Base-by-base conservation (phyloP, 345 rosid species). In the Theobroma cacao region DNA sequence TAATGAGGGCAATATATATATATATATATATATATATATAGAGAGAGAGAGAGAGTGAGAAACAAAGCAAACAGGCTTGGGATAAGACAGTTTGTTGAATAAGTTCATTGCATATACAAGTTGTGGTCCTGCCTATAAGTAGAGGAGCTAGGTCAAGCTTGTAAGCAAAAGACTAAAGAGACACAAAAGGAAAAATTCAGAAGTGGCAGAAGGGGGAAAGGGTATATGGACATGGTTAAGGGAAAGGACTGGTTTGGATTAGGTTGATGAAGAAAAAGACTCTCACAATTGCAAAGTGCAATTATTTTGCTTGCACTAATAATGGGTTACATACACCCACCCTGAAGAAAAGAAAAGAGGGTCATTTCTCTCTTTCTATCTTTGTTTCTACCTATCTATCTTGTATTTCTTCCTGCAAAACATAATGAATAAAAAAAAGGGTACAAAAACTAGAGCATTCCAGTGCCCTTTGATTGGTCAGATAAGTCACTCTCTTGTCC, bases 391-490 rank as follows among this genome's bases (percentile, higher is more conserved):
- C 17, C 22, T 12, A 43, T 10, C 71, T 22, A 20, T 48, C 18
- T 5, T 2, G 8, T 63, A 33, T 40, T 13, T 66, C 20, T 24
- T n/a, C 11, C 4, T 6, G 52, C 34, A 24, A 41, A 34, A 6
- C 17, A 7, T 7, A 7, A 15, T 43, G n/a, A n/a, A n/a, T n/a
- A n/a, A n/a, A n/a, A 52, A 18, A 17, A 18, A 52, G 18, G 0
- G 24, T 18, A 18, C 5, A 18, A 5, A 65, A 65, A 24, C 3
- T 24, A 7, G 15, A 24, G 62, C 60, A 72, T 53, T 53, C 26
- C n/a, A n/a, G 43, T 65, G 48, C 28, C 33, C 73, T 18, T 68
- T 75, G 69, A 75, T 62, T 61, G 59, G 70, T 75, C 60, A n/a
- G 58, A 43, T 43, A 52, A 40, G 73, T 65, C 73, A 68, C 73